Base-by-base conservation (phyloP, 2,329 filamentous ascomycete genomes). In the Colletotrichum orbiculare region DNA sequence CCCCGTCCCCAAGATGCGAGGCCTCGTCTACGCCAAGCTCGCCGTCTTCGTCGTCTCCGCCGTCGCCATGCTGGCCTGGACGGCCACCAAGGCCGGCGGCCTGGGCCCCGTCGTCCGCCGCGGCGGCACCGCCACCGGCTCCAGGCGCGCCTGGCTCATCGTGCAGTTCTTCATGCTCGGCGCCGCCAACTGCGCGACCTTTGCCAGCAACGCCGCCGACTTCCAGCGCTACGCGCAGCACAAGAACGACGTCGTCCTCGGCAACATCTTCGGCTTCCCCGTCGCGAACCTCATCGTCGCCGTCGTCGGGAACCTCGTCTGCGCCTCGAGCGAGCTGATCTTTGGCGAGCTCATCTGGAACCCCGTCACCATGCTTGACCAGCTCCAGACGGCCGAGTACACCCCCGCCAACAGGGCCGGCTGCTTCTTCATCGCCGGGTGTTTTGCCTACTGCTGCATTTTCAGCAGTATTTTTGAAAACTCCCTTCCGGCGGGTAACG, bases 41-140 rank as follows among this genome's bases (percentile, higher is more conserved):
- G 69, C 71, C 5, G 76, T 80, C 37, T 81, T 77, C 63, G 65
- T 77, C 43, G 67, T 74, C 34, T 77, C 75, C 6, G 75, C 77
- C 4, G 70, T 79, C 34, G 75, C 77, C 2, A 80, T 81, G 77
- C 67, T 76, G 4, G 70, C 61, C 8, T 81, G 79, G 78, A 87
- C 92, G 1, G 84, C 97, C n/a, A 88, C 92, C 38, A 87, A 91
- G 35, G 94, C 94, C 35, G 87, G 93, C 47, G 94, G 94, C 1
- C 85, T 94, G 61, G 64, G 73, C 54, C 54, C 72, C 10, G 69
- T 77, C 39, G 85, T 97, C n/a, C 83, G 89, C 60, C 90, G 95
- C 74, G 80, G 85, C 0, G 85, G 86, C 48, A 87, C 80, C 6
- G 78, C 88, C 6, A 79, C 87, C 6, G 79, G 79, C 0, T 69